Conservation (phyloP, 768 basidiomycete species). For the Leccinum olivaceopallidum region DNA sequence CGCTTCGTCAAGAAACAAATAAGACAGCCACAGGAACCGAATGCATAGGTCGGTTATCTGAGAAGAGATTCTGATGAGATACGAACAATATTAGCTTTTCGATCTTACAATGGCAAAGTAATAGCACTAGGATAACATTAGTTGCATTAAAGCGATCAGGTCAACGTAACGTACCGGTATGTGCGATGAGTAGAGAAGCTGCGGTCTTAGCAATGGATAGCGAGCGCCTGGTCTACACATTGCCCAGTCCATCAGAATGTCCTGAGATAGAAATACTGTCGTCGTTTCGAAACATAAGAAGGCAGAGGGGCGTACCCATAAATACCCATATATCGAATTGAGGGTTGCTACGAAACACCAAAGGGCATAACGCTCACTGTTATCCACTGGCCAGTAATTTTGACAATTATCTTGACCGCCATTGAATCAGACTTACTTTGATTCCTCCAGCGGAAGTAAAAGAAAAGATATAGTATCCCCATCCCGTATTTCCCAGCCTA, state of each 20-base stretch:
- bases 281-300: background rate
- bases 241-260: constrained; percentile 92
- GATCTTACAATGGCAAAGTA: constrained; percentile 72
- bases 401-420: background rate
- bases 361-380: constrained; percentile 55
- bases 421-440: constrained; percentile 40
- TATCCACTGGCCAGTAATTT: constrained; percentile 24
- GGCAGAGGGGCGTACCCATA: constrained; percentile 66
- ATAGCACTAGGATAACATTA: constrained; percentile 51
- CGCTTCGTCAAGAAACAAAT: constrained; percentile 56
- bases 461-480: constrained; percentile 63
- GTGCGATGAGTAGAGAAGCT: constrained; percentile 70
- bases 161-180: constrained; percentile 46
- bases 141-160: background rate
- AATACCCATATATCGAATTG: constrained; percentile 67
- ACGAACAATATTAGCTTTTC: background rate
- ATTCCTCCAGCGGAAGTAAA: constrained; percentile 81
- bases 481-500: constrained; percentile 85
- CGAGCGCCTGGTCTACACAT: constrained; percentile 58
- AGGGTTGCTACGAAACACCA: constrained; percentile 67
- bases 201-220: constrained; percentile 66
- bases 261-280: constrained; percentile 44
- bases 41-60: constrained; percentile 72
- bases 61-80: background rate
- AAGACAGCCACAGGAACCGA: constrained; percentile 83